phyloP scores from a whole-genome alignment of 164 flowering plant species.

The Malania oleifera region DNA sequence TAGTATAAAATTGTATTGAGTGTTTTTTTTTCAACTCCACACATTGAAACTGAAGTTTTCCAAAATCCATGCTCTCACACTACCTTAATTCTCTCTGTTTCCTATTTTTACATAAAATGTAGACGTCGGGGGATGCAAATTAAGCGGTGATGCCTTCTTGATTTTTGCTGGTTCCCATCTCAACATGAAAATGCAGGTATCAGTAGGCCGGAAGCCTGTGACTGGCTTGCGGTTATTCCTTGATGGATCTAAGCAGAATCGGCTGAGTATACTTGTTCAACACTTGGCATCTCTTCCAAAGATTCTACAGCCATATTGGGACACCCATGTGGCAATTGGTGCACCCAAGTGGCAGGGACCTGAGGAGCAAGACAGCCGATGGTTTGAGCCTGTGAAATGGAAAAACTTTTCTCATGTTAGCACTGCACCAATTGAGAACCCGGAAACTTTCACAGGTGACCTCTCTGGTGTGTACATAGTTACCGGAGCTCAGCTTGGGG shows the following conservation, averaged over 20 bases:
- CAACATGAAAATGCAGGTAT: slow-evolving; percentile 43
- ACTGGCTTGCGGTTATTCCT: slow-evolving; percentile 69
- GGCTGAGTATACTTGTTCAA: slow-evolving; percentile 61
- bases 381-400: slow-evolving; percentile 93
- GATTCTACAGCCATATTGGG: slow-evolving; percentile 79
- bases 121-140: too few relatives aligned
- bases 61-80: too few relatives aligned
- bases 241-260: slow-evolving; percentile 74
- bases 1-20: too few relatives aligned
- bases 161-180: too few relatives aligned
- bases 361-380: slow-evolving; percentile 89
- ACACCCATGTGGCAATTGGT: slow-evolving; percentile 73
- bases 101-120: too few relatives aligned
- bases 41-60: too few relatives aligned
- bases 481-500: slow-evolving; percentile 94
- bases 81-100: too few relatives aligned
- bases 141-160: too few relatives aligned
- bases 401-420: slow-evolving; percentile 87
- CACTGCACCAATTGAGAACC: slow-evolving; percentile 76
- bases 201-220: slow-evolving; percentile 80
- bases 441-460: slow-evolving; percentile 54
- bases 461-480: slow-evolving; percentile 64
- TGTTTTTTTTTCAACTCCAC: too few relatives aligned
- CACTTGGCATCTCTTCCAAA: slow-evolving; percentile 72
- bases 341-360: slow-evolving; percentile 90